Evolutionary conservation across 805 yeast species (phyloP).

Genomic region (Metschnikowia gelsemii): DNA sequence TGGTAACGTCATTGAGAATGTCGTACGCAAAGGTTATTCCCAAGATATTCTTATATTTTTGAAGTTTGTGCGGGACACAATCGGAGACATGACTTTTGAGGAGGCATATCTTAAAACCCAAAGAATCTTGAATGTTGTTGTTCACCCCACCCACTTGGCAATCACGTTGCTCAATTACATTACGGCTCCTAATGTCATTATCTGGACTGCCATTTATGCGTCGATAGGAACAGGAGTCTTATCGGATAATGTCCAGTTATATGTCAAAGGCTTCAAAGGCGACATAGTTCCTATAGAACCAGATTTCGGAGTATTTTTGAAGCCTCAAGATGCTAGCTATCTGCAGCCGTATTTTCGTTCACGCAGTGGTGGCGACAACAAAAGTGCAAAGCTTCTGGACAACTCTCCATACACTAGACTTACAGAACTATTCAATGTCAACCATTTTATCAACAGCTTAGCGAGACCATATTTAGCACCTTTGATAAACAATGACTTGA

Average conservation of each 20-base stretch:
- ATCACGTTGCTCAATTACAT: slow-evolving; percentile 77
- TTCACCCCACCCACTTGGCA: slow-evolving; percentile 72
- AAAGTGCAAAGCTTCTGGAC: slow-evolving; percentile 53
- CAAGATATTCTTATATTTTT: slow-evolving; percentile 80
- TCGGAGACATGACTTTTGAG: slow-evolving; percentile 88
- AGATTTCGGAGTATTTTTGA: slow-evolving; percentile 45
- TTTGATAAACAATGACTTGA: slow-evolving; percentile 74
- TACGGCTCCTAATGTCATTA: slow-evolving; percentile 88
- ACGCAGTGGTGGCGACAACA: slow-evolving; percentile 17
- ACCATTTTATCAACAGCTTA: slow-evolving; percentile 85
- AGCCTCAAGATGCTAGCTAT: slow-evolving; percentile 46
- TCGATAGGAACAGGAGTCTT: slow-evolving; percentile 73
- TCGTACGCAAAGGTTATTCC: slow-evolving; percentile 76
- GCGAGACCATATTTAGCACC: slow-evolving; percentile 96
- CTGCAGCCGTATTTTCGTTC: slow-evolving; percentile 42
- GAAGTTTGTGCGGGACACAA: slow-evolving; percentile 68
- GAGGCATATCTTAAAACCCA: slow-evolving; percentile 84
- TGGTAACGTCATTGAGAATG: slow-evolving; percentile 72
- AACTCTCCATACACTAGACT: slow-evolving; percentile 76
- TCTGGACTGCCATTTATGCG: slow-evolving; percentile 81
- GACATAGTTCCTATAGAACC: slow-evolving; percentile 51
- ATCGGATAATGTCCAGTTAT: slow-evolving; percentile 52
- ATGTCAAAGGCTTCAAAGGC: slow-evolving; percentile 62
- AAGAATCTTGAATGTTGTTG: slow-evolving; percentile 76
- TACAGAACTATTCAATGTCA: slow-evolving; percentile 91